Evolutionary conservation across 192 early-diverging fungal species (phyloP).

Genomic region (Chytriomyces hyalinus): DNA sequence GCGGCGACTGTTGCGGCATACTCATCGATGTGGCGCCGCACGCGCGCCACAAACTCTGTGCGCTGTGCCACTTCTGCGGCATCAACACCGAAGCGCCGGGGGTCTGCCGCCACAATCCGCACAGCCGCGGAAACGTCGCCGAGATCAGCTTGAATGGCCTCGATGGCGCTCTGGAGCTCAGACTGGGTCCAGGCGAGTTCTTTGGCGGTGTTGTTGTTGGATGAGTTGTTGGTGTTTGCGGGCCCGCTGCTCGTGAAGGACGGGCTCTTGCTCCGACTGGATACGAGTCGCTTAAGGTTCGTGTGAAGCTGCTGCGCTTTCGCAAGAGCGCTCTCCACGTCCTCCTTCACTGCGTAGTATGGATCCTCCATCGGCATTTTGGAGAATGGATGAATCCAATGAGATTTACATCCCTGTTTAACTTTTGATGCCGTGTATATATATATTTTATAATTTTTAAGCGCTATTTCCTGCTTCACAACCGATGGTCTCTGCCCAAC

Average conservation of each 20-base stretch:
- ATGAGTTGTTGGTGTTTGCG: too few species aligned
- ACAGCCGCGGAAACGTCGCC: constrained; percentile 54
- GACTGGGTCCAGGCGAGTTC: constrained; percentile 19
- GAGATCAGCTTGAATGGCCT: constrained; percentile 48
- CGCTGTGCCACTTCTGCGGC: constrained; percentile 43
- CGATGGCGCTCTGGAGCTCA: constrained; percentile 30
- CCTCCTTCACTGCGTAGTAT: background rate
- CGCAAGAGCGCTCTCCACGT: background rate
- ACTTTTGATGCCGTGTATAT: too few species aligned
- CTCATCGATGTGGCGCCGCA: constrained; percentile 32
- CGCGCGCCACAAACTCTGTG: constrained; percentile 46
- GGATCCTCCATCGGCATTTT: background rate
- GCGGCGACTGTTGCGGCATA: background rate
- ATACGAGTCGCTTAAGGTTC: background rate
- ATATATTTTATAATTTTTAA: too few species aligned
- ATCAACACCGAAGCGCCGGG: constrained; percentile 48
- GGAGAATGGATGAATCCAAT: background rate
- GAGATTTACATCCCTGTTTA: background rate
- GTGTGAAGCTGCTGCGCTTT: background rate
- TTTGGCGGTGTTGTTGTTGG: background rate
- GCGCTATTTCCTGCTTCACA: too few species aligned
- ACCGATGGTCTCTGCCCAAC: too few species aligned
- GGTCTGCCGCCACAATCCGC: constrained; percentile 50
- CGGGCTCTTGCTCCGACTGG: background rate
- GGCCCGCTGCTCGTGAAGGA: too few species aligned